Evolutionary conservation across 306 rosid species (phyloP).

Genomic region (Lathyrus sativus): DNA sequence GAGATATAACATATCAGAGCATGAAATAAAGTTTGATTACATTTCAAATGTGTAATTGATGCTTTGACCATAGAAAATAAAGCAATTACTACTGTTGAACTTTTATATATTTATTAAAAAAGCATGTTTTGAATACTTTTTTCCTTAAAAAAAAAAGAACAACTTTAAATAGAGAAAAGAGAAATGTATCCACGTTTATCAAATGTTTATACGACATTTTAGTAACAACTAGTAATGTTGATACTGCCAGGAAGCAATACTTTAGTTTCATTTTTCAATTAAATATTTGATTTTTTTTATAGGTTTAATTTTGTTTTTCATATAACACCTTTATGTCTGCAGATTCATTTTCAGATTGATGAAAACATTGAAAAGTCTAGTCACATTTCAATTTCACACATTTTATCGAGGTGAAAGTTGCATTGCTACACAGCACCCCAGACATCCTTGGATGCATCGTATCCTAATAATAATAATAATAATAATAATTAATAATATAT

Average conservation of each 20-base stretch:
- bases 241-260: neutral
- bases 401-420: conserved; percentile 32
- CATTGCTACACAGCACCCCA: conserved; percentile 23
- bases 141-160: no score
- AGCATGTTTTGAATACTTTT: no score
- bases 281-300: neutral
- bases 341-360: conserved; percentile 48
- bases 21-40: conserved; percentile 8
- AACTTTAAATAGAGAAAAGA: no score
- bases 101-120: neutral
- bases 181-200: no score
- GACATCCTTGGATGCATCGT: conserved; percentile 15
- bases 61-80: conserved; percentile 15
- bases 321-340: conserved; percentile 26
- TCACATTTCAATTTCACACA: conserved; percentile 38
- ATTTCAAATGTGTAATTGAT: conserved; percentile 6
- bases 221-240: no score
- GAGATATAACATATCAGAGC: conserved; percentile 12
- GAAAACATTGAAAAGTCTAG: conserved; percentile 53
- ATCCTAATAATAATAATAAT: neutral
- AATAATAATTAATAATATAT: no score
- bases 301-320: neutral
- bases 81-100: conserved; percentile 22
- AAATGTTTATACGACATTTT: no score
- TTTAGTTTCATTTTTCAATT: neutral